Evolutionary conservation across 371 early-diverging fungal species (phyloP).

Genomic region (Mucor sp.): DNA sequence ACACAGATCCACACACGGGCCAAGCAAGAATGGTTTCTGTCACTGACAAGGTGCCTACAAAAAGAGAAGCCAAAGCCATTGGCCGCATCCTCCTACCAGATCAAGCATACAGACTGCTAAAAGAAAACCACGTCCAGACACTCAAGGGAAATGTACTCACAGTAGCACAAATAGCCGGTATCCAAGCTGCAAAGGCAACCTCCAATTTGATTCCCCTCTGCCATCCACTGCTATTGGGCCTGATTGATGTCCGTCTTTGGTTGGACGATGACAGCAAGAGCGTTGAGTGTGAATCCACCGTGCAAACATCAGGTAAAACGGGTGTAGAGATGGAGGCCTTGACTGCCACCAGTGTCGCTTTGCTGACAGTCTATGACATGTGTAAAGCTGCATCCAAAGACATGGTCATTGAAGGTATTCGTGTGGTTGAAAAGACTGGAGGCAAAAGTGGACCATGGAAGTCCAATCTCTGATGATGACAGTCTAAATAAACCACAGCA

Average conservation of each 20-base stretch:
- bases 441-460: slow-evolving; percentile 72
- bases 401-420: slow-evolving; percentile 60
- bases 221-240: slow-evolving; percentile 80
- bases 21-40: slow-evolving; percentile 88
- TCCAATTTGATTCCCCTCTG: slow-evolving; percentile 85
- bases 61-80: slow-evolving; percentile 73
- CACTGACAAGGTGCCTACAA: slow-evolving; percentile 62
- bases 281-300: slow-evolving; percentile 61
- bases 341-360: slow-evolving; percentile 77
- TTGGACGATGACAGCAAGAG: slow-evolving; percentile 40
- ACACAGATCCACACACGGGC: slow-evolving; percentile 75
- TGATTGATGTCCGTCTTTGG: slow-evolving; percentile 67
- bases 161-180: slow-evolving; percentile 90
- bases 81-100: slow-evolving; percentile 69
- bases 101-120: slow-evolving; percentile 63
- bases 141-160: slow-evolving; percentile 86
- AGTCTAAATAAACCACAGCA: background rate
- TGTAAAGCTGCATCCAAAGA: slow-evolving; percentile 65
- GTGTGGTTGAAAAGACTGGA: slow-evolving; percentile 79
- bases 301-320: slow-evolving; percentile 81
- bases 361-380: slow-evolving; percentile 85
- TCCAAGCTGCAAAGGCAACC: slow-evolving; percentile 89
- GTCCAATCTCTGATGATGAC: background rate
- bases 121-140: slow-evolving; percentile 45
- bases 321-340: slow-evolving; percentile 96